phyloP scores from a whole-genome alignment of 1,139 yeast genomes.

The Sugiyamaella paludigena region DNA sequence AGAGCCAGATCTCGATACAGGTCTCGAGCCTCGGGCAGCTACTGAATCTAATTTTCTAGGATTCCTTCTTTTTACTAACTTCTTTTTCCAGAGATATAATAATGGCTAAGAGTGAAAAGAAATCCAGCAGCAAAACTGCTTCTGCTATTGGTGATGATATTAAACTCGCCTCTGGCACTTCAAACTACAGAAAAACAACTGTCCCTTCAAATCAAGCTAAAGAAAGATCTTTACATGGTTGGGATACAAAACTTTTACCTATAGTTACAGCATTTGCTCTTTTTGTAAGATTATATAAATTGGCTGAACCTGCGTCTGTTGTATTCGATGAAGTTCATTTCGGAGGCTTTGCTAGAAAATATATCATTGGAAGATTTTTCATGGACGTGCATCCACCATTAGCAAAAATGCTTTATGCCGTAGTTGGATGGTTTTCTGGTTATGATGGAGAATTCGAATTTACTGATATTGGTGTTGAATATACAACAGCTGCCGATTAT shows the following conservation, averaged over 20 bases:
- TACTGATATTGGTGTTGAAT: conserved; percentile 83
- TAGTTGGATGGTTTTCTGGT: conserved; percentile 84
- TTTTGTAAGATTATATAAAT: conserved; percentile 56
- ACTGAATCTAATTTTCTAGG: no score
- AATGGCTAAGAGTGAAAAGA: no score
- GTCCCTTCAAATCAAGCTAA: conserved; percentile 43
- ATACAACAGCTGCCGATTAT: conserved; percentile 52
- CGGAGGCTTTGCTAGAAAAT: conserved; percentile 66
- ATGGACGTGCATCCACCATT: conserved; percentile 98
- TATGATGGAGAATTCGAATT: conserved; percentile 90
- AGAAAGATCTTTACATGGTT: conserved; percentile 31
- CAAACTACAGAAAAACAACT: conserved; percentile 42
- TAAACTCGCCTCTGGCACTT: no score
- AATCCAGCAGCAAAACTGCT: no score
- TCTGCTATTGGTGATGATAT: no score
- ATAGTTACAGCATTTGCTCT: conserved; percentile 54
- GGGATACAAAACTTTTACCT: conserved; percentile 41
- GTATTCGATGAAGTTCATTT: conserved; percentile 87
- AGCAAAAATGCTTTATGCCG: conserved; percentile 88
- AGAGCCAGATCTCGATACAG: neutral
- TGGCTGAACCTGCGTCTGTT: conserved; percentile 71
- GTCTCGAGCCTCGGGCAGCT: neutral
- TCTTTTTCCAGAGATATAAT: no score
- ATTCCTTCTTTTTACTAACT: neutral
- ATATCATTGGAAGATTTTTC: conserved; percentile 64